phyloP scores from a whole-genome alignment of 1,284 basidiomycete species.

The Cryptococcus floricola region DNA sequence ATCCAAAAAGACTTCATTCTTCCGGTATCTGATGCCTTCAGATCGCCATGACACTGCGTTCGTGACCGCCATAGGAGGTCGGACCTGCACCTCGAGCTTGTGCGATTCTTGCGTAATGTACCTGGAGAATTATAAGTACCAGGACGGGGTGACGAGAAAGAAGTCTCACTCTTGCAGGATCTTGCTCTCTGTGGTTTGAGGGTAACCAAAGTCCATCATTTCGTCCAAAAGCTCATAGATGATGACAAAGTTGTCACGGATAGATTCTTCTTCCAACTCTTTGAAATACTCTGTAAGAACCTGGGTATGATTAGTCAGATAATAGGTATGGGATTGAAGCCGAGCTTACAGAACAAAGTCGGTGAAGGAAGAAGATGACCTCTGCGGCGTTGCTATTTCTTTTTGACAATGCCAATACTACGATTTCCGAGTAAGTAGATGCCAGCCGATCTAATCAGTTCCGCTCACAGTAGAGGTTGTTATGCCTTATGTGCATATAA shows the following conservation, averaged over 20 bases:
- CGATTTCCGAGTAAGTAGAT: not conserved
- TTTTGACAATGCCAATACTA: conserved; percentile 93
- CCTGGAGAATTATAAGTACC: conserved; percentile 49
- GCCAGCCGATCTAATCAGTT: not conserved
- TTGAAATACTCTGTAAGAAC: conserved; percentile 98
- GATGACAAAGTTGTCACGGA: conserved; percentile 97
- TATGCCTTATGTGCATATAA: conserved; percentile 98
- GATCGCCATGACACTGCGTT: conserved; percentile 99
- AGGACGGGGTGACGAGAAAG: not conserved
- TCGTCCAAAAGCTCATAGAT: conserved; percentile 97
- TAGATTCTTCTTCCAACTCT: conserved; percentile 97
- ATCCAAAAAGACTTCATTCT: conserved; percentile 99
- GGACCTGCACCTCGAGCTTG: conserved; percentile 94
- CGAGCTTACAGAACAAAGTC: conserved; percentile 60
- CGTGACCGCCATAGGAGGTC: conserved; percentile 95
- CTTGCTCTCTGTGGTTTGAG: conserved; percentile 98
- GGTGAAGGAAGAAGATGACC: conserved; percentile 93
- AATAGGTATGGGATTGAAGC: not conserved
- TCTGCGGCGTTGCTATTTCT: conserved; percentile 95
- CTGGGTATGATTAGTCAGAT: conserved; percentile 50
- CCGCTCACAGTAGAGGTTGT: conserved; percentile 87
- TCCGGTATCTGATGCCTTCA: conserved; percentile 94
- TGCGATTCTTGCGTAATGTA: conserved; percentile 99
- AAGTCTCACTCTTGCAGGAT: conserved; percentile 85
- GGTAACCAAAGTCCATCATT: conserved; percentile 99